Evolutionary conservation across 2,329 filamentous ascomycete genomes (phyloP), one percentile per base, ranked within the genome.

Genomic region (Colletotrichum coccodes): DNA sequence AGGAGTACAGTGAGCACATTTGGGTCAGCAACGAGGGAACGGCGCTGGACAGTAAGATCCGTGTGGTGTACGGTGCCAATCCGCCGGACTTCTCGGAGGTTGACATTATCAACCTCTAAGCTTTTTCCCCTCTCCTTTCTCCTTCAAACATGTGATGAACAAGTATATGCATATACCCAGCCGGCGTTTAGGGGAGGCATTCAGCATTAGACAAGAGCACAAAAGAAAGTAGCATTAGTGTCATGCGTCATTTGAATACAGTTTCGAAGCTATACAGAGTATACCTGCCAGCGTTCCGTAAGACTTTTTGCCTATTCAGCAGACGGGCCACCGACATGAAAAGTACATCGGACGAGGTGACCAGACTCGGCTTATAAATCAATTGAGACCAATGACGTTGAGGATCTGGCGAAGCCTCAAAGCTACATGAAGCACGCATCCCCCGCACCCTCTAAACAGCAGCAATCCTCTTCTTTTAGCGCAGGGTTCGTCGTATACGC

Each of bases 1-100:
- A 91, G 72, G 85, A 86, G 54, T 92, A 94, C 77, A 95, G 91
- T 76, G 89, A 93, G 68, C 86, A 90, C 70, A 92, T 98, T 60
- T 97, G 94, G 93, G 94, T 98, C 77, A 97, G 93, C 74, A 98
- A 98, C 79, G 92, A 97, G 78, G 94, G 94, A 67, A 94, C 95
- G 23, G 93, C 94, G 11, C 83, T 98, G 73, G 94, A 98, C 82
- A 92, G 90, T 64, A 94, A 94, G 79, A 89, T 90, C 34, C 89
- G 92, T 21, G 94, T 97, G 6, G 89, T 97, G 42, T 98, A 96
- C 79, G 92, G 92, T 71, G 90, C 89, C 71, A 93, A 94, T 70
- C 95, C 95, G 18, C 95, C 95, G 0, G 94, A 97, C 80, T 97
- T 97, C 77, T 94, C 92, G 0, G 93, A 97, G 79, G 85, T 95